phyloP scores from a whole-genome alignment of 345 rosid species.

The Brassica napus region Da-Ae NC_063436.1:28282501-28283000 shows the following conservation, averaged over 20 bases:
- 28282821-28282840: slow-evolving; percentile 75
- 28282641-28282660: slow-evolving; percentile 21
- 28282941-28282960: slow-evolving; percentile 73
- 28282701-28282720: slow-evolving; percentile 58
- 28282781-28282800: slow-evolving; percentile 40
- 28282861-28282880: slow-evolving; percentile 67
- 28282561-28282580: slow-evolving; percentile 1
- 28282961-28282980: slow-evolving; percentile 57
- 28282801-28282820: slow-evolving; percentile 45
- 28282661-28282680: slow-evolving; percentile 33
- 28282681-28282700: slow-evolving; percentile 36
- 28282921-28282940: slow-evolving; percentile 72
- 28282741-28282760: slow-evolving; percentile 48
- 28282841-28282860: slow-evolving; percentile 83
- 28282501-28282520: slow-evolving; percentile 33
- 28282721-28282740: slow-evolving; percentile 42
- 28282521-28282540: slow-evolving; percentile 35
- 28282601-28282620: neutral
- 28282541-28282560: slow-evolving; percentile 33
- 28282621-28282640: neutral
- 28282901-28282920: slow-evolving; percentile 41
- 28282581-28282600: neutral
- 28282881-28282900: slow-evolving; percentile 77
- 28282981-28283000: neutral
- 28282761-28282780: slow-evolving; percentile 43